A percentile compares a stretch with the other conserved stretches of the same genome.
These are phyloP conservation scores for Phytophthora syringae DNA, from an alignment of 352 stramenopile genomes.

Conservation along the genomic window DNA sequence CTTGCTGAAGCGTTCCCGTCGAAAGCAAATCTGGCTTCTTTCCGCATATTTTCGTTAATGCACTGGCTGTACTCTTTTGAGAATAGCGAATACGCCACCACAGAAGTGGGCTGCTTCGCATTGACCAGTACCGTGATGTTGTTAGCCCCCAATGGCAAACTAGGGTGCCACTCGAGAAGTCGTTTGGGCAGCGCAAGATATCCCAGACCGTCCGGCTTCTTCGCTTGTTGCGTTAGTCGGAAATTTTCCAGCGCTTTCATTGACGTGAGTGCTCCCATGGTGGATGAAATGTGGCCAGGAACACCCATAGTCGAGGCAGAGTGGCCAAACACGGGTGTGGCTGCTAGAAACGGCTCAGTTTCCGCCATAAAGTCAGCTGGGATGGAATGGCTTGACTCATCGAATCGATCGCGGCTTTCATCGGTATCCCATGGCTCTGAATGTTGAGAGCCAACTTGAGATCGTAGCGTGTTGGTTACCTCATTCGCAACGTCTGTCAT, in stretches of 20 bases:
- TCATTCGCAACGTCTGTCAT: slow-evolving; percentile 71
- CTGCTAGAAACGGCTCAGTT: slow-evolving; percentile 25
- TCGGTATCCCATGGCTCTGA: slow-evolving; percentile 71
- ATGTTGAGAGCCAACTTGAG: slow-evolving; percentile 44
- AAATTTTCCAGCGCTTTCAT: slow-evolving; percentile 73
- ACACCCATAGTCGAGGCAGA: slow-evolving; percentile 40
- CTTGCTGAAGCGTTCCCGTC: slow-evolving; percentile 41
- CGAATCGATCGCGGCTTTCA: slow-evolving; percentile 66
- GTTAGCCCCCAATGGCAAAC: slow-evolving; percentile 70
- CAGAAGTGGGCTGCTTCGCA: slow-evolving; percentile 79
- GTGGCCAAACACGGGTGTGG: slow-evolving; percentile 20
- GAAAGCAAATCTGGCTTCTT: slow-evolving; percentile 51
- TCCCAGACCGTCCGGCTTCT: slow-evolving; percentile 62
- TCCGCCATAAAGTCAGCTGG: slow-evolving; percentile 54
- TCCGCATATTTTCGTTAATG: slow-evolving; percentile 76
- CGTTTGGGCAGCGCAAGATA: slow-evolving; percentile 83
- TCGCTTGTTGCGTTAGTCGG: slow-evolving; percentile 64
- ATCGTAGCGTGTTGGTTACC: slow-evolving; percentile 73
- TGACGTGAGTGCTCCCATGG: slow-evolving; percentile 68
- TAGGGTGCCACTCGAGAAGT: slow-evolving; percentile 85
- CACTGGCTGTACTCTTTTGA: slow-evolving; percentile 83
- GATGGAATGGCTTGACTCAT: slow-evolving; percentile 73
- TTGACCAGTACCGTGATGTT: slow-evolving; percentile 84
- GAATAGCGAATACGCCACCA: slow-evolving; percentile 87
- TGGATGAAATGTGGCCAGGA: slow-evolving; percentile 55